These are phyloP conservation scores for Haplographium delicatum DNA, from an alignment of 495 filamentous ascomycete species.

Conservation along the genomic window DNA sequence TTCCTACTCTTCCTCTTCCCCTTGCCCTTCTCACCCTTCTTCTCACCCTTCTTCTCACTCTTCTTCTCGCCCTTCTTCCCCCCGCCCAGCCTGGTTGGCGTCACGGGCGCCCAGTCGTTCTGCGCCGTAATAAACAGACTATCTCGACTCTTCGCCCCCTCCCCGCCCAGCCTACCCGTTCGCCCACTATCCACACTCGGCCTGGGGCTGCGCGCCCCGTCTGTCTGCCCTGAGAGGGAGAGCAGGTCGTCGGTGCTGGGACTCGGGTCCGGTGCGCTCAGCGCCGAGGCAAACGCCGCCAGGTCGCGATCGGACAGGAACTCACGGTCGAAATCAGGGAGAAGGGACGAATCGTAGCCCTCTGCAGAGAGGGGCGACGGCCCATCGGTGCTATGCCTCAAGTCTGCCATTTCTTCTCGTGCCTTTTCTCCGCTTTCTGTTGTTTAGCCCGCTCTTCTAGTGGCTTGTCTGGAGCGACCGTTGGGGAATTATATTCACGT, in stretches of 20 bases:
- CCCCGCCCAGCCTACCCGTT: constrained; percentile 2
- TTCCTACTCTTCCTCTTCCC: constrained; percentile 38
- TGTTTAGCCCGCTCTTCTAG: too few relatives aligned
- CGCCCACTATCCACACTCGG: not conserved
- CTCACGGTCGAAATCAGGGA: constrained; percentile 53
- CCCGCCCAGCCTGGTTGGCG: constrained; percentile 22
- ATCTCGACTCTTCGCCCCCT: constrained; percentile 15
- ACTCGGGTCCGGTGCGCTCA: constrained; percentile 46
- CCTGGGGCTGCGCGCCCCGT: not conserved
- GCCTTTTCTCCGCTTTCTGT: not conserved
- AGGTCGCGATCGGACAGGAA: constrained; percentile 57
- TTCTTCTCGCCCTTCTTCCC: constrained; percentile 5
- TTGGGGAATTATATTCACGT: too few relatives aligned
- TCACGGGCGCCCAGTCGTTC: constrained; percentile 82
- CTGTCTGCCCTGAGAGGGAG: not conserved
- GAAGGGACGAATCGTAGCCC: constrained; percentile 22
- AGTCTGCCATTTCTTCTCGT: constrained; percentile 21
- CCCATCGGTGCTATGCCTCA: constrained; percentile 20
- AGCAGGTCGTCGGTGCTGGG: constrained; percentile 35
- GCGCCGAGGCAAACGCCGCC: constrained; percentile 52
- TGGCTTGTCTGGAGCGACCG: not conserved
- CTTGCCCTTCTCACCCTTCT: constrained; percentile 46
- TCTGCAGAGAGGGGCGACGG: constrained; percentile 21
- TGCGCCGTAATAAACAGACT: constrained; percentile 60
- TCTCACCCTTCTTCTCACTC: constrained; percentile 21